Evolutionary conservation across 192 early-diverging fungal species (phyloP), one percentile per base, ranked within the genome.

Genomic region (Dimargaris cristalligena): DNA sequence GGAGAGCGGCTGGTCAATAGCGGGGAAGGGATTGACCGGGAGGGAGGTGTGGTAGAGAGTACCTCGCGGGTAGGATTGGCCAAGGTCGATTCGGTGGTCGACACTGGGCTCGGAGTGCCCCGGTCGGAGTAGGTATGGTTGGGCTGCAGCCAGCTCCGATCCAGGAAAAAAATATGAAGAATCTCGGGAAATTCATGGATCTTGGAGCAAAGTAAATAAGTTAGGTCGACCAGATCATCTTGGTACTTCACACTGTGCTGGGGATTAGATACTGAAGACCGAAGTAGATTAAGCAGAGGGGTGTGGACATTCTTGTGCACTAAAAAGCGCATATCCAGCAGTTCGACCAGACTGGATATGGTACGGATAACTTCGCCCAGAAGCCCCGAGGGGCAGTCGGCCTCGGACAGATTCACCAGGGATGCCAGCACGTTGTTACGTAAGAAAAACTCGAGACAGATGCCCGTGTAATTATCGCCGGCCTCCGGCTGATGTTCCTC

Each of bases 291-390:
- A 29, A 89, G 77, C 0, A 86, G 80, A 4, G 91, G 91, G 49
- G 86, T 82, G 68, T 96, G 90, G 23, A 96, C 80, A 18, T 88
- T 81, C 57, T 86, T 86, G 61, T 95, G 92, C 23, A 92, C 86
- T 31, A 97, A 73, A 65, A 93, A 88, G 45, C 87, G 82, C 61
- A 89, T 84, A 59, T 94, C 90, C 13, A 92, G 69, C 41, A 97
- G 66, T 61, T 84, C 81, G 49, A 97, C 81, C 73, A 97, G 82
- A 34, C 71, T 72, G 18, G 85, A 79, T 34, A 94, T 64, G 51
- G 85, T 89, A 8, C 82, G 75, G 58, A 91, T 87, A 23, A 87
- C 79, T 60, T 87, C 83, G 29, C 83, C 80, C 58, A 89, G 75
- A 58, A 89, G 82, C 35, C 89, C 90, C 6, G 70, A 58, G 18